Conservation (phyloP, 23 red algal species). For the Gracilaria gracilis region DNA sequence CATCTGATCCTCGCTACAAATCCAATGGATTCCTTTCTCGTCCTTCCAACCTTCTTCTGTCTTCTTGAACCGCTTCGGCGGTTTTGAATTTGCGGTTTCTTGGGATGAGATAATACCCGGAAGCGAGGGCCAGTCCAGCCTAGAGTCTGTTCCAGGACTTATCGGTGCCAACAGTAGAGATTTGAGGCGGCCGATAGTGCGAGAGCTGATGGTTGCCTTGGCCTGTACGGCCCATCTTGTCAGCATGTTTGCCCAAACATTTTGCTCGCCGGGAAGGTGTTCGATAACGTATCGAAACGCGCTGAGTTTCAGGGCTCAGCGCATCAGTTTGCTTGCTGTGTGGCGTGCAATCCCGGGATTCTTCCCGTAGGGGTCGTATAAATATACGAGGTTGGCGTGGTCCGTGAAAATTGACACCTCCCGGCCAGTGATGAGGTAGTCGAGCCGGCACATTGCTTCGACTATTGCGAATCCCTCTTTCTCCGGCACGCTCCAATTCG, state of each 20-base stretch:
- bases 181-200: not conserved
- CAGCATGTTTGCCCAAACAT: conserved; percentile 46
- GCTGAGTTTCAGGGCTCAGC: not conserved
- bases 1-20: not conserved
- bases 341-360: conserved; percentile 23
- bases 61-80: conserved; percentile 5
- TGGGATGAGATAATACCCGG: conserved; percentile 19
- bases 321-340: conserved; percentile 10
- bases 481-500: conserved; percentile 17
- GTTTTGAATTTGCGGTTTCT: not conserved
- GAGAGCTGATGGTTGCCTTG: not conserved
- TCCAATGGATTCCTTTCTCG: not conserved
- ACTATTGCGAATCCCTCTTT: conserved; percentile 50
- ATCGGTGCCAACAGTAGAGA: not conserved
- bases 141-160: not conserved
- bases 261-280: conserved; percentile 34
- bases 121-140: conserved; percentile 2
- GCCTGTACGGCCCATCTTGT: conserved; percentile 39
- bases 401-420: conserved; percentile 9
- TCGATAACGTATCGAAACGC: conserved; percentile 16
- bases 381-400: conserved; percentile 30
- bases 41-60: not conserved
- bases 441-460: conserved; percentile 16
- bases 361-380: not conserved
- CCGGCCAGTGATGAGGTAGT: conserved; percentile 2